Evolutionary conservation across 805 yeast genomes (phyloP).

Genomic region (Nakazawaea holstii): DNA sequence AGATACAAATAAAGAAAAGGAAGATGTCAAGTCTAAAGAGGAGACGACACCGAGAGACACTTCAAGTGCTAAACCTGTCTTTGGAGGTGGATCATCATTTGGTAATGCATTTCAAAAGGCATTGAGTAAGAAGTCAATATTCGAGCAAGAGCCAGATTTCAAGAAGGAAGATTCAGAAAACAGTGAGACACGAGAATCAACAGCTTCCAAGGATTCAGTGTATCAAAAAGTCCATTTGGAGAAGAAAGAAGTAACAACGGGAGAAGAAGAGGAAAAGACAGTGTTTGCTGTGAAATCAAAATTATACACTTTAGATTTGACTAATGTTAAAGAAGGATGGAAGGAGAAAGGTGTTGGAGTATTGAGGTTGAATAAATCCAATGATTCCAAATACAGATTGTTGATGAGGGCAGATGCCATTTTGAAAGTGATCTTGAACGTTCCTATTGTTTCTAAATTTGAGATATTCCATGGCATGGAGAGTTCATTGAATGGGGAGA

Average conservation of each 20-base stretch:
- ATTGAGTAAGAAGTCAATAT: constrained; percentile 48
- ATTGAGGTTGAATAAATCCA: constrained; percentile 61
- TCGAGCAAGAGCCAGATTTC: constrained; percentile 30
- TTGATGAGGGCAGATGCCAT: constrained; percentile 91
- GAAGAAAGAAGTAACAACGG: constrained; percentile 61
- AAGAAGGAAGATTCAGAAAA: constrained; percentile 21
- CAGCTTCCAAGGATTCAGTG: constrained; percentile 20
- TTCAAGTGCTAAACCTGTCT: constrained; percentile 30
- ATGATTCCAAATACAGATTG: constrained; percentile 41
- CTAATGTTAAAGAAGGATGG: constrained; percentile 76
- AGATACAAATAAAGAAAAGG: background rate
- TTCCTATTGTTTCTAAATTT: constrained; percentile 57
- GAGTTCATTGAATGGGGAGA: constrained; percentile 78
- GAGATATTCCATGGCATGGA: constrained; percentile 76
- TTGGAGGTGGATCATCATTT: constrained; percentile 41
- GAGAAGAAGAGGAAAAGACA: constrained; percentile 82
- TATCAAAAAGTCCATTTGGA: constrained; percentile 57
- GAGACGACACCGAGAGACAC: background rate
- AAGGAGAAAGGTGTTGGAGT: constrained; percentile 91
- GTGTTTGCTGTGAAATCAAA: constrained; percentile 70
- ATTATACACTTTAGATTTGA: constrained; percentile 67
- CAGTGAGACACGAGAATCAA: constrained; percentile 23
- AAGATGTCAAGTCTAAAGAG: constrained; percentile 2
- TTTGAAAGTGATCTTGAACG: constrained; percentile 74
- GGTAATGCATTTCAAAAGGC: constrained; percentile 54